phyloP scores from a whole-genome alignment of 1,284 basidiomycete genomes.

The Polyporus tsugae region DNA sequence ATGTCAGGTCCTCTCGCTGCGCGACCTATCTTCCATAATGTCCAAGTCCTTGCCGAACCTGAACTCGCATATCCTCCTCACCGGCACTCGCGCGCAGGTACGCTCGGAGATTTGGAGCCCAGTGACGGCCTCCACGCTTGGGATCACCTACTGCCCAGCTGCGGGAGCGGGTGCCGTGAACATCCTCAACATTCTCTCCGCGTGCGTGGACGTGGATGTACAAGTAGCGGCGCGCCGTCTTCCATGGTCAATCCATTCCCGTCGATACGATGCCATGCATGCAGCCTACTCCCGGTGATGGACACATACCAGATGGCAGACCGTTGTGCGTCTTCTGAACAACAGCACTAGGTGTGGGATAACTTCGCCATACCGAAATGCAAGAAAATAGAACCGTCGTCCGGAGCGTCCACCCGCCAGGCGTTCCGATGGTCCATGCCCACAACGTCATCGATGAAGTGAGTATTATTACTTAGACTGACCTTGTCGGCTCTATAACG shows the following conservation, averaged over 20 bases:
- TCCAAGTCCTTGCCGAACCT: constrained; percentile 89
- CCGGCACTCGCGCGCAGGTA: constrained; percentile 75
- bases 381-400: too few relatives aligned
- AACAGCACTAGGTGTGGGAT: too few relatives aligned
- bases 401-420: too few relatives aligned
- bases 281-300: background rate
- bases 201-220: constrained; percentile 65
- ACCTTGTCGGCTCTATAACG: too few relatives aligned
- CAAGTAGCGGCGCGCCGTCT: constrained; percentile 54
- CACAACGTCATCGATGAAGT: too few relatives aligned
- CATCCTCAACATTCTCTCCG: constrained; percentile 80
- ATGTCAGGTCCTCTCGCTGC: constrained; percentile 83
- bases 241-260: too few relatives aligned
- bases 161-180: constrained; percentile 86
- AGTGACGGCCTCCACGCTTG: constrained; percentile 83
- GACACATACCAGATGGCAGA: too few relatives aligned
- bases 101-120: constrained; percentile 79
- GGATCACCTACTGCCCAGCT: constrained; percentile 82
- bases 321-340: background rate
- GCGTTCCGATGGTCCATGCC: too few relatives aligned
- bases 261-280: background rate
- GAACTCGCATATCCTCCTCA: constrained; percentile 88
- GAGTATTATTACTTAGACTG: too few relatives aligned
- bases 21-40: constrained; percentile 91
- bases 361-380: background rate